Evolutionary conservation across 805 yeast genomes (phyloP), one percentile per base, ranked within the genome.

Genomic region (Kluyveromyces wickerhamii): DNA sequence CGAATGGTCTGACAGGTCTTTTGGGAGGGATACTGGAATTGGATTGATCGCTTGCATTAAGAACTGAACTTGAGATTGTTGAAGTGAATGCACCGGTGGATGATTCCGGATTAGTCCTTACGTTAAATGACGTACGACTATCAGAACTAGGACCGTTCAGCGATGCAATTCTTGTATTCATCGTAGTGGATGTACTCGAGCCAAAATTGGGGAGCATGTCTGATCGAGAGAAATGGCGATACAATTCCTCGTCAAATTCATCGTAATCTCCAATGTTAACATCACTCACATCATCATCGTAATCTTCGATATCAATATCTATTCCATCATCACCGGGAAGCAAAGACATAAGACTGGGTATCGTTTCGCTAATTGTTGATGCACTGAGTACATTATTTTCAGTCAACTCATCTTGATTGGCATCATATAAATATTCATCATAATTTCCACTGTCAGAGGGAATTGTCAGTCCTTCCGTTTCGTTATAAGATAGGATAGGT

Each of bases 221-320:
- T 10, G 33, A 30, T 8, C 33, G 33, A 22, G 54, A 46, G 5
- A 54, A 28, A 19, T 54, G 45, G 12, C 39, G 46, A 34, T 54
- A 55, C 35, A 55, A 40, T 34, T 50, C 57, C 36, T 53, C 59
- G 32, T 55, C 59, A 16, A 55, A 33, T 25, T 48, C 57, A 35
- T 55, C 60, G 26, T 51, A 37, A 12, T 54, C 59, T 9, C 44
- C 55, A 14, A 54, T 38, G 16, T 45, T 43, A 4, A 54, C 29
- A 33, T 55, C 60, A 23, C 42, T 44, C 6, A 52, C 56, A 25
- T 43, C 44, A 27, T 42, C 47, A 16, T 40, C 45, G 19, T 34
- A 43, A 13, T 33, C 39, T 4, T 33, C 35, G 23, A 34, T 15
- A n/a, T 30, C 28, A 14, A 33, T 23, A 21, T 42, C 43, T 11